These are phyloP conservation scores for Tetrapisispora namnaoensis DNA, from an alignment of 805 yeast species.

Conservation along the genomic window DNA sequence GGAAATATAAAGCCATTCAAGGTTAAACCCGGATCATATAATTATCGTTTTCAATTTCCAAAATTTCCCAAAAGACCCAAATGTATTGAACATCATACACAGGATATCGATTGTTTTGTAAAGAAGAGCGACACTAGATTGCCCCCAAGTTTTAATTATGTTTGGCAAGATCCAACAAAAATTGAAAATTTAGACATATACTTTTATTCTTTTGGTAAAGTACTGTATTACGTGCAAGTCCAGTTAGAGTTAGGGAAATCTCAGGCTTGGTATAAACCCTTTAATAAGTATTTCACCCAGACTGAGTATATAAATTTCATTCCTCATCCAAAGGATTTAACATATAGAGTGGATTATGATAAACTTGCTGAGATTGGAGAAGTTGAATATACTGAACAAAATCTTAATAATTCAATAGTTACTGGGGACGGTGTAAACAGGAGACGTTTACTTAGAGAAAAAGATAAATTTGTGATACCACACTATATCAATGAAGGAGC, in stretches of 20 bases:
- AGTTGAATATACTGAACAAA: background rate
- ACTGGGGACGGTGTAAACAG: background rate
- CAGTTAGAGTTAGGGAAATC: conserved; percentile 23
- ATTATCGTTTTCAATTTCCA: conserved; percentile 20
- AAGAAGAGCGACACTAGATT: conserved; percentile 13
- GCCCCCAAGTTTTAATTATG: conserved; percentile 26
- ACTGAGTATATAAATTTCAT: conserved; percentile 19
- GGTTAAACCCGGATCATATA: conserved; percentile 21
- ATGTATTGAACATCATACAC: conserved; percentile 19
- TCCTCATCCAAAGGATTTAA: conserved; percentile 16
- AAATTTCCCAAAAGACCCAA: conserved; percentile 19
- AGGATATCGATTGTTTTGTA: conserved; percentile 14
- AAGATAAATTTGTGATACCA: background rate
- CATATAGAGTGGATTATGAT: conserved; percentile 9
- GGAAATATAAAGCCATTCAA: conserved; percentile 24
- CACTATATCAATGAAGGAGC: background rate
- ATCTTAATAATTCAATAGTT: background rate
- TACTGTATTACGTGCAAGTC: conserved; percentile 21
- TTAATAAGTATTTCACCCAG: conserved; percentile 15
- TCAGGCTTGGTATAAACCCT: conserved; percentile 24
- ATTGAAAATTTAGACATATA: conserved; percentile 19
- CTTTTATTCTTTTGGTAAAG: conserved; percentile 23
- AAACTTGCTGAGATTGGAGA: conserved; percentile 2
- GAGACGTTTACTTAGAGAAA: background rate
- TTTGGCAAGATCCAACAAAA: conserved; percentile 18